Evolutionary conservation across 176 grass and related monocot genomes (phyloP).

Genomic region (Tuctoria greenei): DNA sequence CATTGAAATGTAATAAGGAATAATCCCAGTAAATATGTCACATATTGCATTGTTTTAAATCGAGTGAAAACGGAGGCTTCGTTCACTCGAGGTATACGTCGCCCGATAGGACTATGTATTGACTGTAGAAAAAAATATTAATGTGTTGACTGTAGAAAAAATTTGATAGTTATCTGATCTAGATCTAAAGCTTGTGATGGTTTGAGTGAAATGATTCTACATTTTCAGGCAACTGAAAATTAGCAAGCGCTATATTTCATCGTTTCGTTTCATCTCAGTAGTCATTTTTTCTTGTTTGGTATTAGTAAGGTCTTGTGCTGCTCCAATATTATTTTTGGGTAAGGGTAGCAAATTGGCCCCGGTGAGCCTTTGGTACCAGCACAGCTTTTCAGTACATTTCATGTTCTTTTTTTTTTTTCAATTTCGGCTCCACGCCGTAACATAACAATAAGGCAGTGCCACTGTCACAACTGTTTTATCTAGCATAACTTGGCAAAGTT

Average conservation of each 20-base stretch:
- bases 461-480: neutral
- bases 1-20: conserved; percentile 32
- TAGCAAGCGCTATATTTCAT: no score
- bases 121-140: no score
- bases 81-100: no score
- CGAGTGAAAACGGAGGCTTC: no score
- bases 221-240: no score
- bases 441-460: no score
- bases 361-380: neutral
- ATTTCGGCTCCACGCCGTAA: neutral
- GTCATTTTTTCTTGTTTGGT: neutral
- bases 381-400: neutral
- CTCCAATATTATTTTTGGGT: neutral
- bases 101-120: no score
- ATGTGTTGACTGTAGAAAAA: no score
- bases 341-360: neutral
- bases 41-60: no score
- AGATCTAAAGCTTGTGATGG: no score
- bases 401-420: neutral
- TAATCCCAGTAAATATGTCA: conserved; percentile 32
- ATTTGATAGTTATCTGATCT: no score
- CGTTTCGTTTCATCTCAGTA: neutral
- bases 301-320: neutral
- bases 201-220: no score
- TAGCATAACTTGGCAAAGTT: neutral